Evolutionary conservation across 805 yeast species (phyloP).

Genomic region (Teunomyces stri): DNA sequence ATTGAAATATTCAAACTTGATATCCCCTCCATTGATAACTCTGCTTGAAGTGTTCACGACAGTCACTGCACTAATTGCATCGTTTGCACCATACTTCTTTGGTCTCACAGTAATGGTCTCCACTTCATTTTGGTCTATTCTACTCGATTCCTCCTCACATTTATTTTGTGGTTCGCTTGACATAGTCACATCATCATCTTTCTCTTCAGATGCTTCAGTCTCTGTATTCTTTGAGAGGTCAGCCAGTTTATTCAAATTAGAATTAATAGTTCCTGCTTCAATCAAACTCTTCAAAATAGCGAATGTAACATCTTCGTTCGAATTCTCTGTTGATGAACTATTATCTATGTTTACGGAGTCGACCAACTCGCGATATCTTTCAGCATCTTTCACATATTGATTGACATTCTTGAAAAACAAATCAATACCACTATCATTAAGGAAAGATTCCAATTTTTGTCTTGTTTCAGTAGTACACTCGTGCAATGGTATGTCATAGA

Average conservation of each 20-base stretch:
- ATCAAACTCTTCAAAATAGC: slow-evolving; percentile 21
- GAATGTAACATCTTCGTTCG: slow-evolving; percentile 20
- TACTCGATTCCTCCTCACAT: background rate
- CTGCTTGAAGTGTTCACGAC: slow-evolving; percentile 22
- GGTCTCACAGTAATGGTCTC: slow-evolving; percentile 10
- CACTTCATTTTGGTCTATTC: background rate
- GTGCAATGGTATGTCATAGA: slow-evolving; percentile 26
- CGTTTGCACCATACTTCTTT: slow-evolving; percentile 16
- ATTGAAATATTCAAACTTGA: slow-evolving; percentile 26
- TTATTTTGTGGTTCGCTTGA: background rate
- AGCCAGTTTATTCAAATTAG: background rate
- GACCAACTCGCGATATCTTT: slow-evolving; percentile 22
- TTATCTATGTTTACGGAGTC: slow-evolving; percentile 11
- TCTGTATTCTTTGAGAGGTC: background rate
- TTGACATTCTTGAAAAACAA: slow-evolving; percentile 18
- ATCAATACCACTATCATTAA: slow-evolving; percentile 14
- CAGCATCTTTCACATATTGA: slow-evolving; percentile 18
- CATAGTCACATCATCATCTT: background rate
- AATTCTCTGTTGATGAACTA: background rate
- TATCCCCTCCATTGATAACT: slow-evolving; percentile 26
- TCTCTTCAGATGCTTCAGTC: background rate
- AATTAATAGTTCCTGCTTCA: background rate
- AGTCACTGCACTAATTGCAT: slow-evolving; percentile 21
- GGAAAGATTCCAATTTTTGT: slow-evolving; percentile 13
- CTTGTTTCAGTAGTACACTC: slow-evolving; percentile 12